Conservation (phyloP, 2,329 filamentous ascomycete species). For the Immersiporthe knoxdaviesiana region DNA sequence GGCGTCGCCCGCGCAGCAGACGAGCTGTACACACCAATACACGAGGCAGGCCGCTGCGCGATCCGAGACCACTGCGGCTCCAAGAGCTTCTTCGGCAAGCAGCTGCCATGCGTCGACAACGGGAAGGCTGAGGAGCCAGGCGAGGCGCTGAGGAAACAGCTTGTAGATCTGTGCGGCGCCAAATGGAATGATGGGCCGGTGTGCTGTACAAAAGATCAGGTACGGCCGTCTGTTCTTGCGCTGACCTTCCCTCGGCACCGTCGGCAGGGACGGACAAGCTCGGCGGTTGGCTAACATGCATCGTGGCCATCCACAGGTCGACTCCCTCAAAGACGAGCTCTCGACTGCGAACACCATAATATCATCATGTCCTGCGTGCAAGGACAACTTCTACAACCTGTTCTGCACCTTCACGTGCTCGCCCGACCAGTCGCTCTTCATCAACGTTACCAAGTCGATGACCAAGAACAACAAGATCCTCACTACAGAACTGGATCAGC, state of each 20-base stretch:
- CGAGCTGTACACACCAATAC: constrained; percentile 58
- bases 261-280: constrained; percentile 2
- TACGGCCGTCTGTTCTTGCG: constrained; percentile 38
- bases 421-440: constrained; percentile 90
- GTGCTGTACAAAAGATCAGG: constrained; percentile 84
- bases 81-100: constrained; percentile 84
- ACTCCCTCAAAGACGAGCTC: constrained; percentile 80
- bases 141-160: constrained; percentile 70
- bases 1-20: constrained; percentile 34
- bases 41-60: constrained; percentile 86
- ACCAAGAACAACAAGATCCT: constrained; percentile 61
- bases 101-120: constrained; percentile 93
- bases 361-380: constrained; percentile 92
- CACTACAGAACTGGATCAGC: constrained; percentile 89
- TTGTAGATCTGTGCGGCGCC: constrained; percentile 83
- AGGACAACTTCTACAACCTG: constrained; percentile 96
- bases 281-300: background rate
- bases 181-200: constrained; percentile 85
- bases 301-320: constrained; percentile 56
- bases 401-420: constrained; percentile 99
- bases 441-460: constrained; percentile 83
- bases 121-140: constrained; percentile 76
- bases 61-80: constrained; percentile 92
- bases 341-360: constrained; percentile 87
- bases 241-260: background rate